These are phyloP conservation scores for Aureoboletus auriporus DNA, from an alignment of 768 basidiomycete genomes.

Conservation along the genomic window DNA sequence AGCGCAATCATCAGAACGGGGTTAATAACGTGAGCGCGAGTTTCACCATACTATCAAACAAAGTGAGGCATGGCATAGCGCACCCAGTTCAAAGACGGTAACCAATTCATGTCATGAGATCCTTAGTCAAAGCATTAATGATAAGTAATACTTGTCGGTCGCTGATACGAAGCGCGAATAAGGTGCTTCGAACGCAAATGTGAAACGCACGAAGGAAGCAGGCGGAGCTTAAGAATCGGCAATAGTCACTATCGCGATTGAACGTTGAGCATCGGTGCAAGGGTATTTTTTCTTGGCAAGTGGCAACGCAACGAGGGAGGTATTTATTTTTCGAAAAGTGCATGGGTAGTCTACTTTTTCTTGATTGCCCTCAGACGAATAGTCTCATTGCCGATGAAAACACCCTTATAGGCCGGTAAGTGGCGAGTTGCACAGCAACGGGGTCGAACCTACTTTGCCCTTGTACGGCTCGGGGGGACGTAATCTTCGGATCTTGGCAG, in stretches of 20 bases:
- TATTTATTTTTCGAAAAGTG: constrained; percentile 5
- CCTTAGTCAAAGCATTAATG: no score
- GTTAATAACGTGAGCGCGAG: no score
- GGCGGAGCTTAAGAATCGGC: neutral
- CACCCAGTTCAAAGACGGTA: no score
- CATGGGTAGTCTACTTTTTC: constrained; percentile 71
- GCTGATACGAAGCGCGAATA: no score
- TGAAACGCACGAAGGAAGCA: no score
- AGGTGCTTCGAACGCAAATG: no score
- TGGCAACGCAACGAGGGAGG: neutral
- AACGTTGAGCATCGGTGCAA: neutral
- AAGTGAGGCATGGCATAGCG: no score
- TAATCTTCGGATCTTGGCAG: constrained; percentile 77
- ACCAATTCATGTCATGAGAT: no score
- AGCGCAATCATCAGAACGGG: no score
- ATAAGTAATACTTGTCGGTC: no score
- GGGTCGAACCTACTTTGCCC: constrained; percentile 73
- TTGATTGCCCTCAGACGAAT: constrained; percentile 89
- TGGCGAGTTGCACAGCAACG: neutral
- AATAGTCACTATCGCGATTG: neutral
- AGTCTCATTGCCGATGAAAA: constrained; percentile 91
- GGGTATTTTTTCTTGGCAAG: neutral
- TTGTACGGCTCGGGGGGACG: constrained; percentile 96
- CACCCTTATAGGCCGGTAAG: constrained; percentile 52
- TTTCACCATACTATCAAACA: no score